Base-by-base conservation (phyloP, 257 asterid genomes). In the Jasminum sambac region DNA sequence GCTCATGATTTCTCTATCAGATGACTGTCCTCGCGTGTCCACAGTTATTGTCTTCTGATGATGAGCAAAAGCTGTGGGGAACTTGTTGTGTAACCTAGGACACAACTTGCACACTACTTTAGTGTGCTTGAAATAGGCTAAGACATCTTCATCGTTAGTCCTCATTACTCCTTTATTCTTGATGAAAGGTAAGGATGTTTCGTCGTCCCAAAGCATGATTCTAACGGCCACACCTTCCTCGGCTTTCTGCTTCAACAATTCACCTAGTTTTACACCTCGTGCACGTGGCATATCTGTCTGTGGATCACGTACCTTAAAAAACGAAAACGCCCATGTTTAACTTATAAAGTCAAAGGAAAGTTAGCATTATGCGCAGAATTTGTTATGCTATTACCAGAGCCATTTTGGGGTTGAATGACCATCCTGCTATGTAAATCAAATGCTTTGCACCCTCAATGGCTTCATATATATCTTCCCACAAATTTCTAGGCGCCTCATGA, bases 141-240 rank as follows among this genome's bases (percentile, higher is more conserved):
- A 66, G 52, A 95, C 68, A 46, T 90, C 96, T 74, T 92, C 93
- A 68, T 88, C 98, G n/a, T 85, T 88, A 25, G 97, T 92, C 64
- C 82, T 82, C 98, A 92, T 88, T 59, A 90, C 79, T 14, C 98
- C 98, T 79, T 87, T 86, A 80, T 92, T 90, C 83, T 85, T 90
- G 71, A 90, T 87, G 63, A 84, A 5, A 2, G 93, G 98, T 6
- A 92, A 74, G 46, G 97, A 92, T 16, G 98, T 92, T 77, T 88
- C 88, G 17, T 92, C 98, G 57, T 92, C 87, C 98, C 98, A 92
- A 40, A 92, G 79, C 77, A 92, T 59, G 80, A 92, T 77, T 73
- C 93, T 87, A 66, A 92, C 96, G 0, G 95, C 90, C 21, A 92
- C 93, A 10, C 95, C 97, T 75, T 90, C 98, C 58, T 87, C 92